phyloP scores from a whole-genome alignment of 306 rosid genomes.

The Trichosanthes cucumerina region DNA sequence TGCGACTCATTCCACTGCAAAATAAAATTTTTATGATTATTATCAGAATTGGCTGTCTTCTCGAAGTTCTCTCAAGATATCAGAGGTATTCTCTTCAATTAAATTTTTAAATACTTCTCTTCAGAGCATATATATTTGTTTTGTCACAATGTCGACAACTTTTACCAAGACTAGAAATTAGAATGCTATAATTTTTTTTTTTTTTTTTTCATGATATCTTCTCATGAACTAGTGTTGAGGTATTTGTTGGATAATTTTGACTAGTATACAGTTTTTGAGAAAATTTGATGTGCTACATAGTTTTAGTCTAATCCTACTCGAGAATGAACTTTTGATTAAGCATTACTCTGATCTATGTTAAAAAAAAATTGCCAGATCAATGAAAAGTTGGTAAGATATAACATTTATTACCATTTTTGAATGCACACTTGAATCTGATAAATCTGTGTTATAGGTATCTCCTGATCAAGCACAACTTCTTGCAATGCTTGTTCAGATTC shows the following conservation, averaged over 20 bases:
- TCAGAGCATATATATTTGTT: not conserved
- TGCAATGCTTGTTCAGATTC: slow-evolving; percentile 84
- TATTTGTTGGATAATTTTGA: not conserved
- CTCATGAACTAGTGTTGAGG: not conserved
- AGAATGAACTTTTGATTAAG: not conserved
- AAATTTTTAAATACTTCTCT: not conserved
- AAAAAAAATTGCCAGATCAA: not conserved
- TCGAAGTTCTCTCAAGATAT: not conserved
- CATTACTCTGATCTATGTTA: not conserved
- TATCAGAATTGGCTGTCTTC: not conserved
- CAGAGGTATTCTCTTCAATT: not conserved
- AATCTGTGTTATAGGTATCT: slow-evolving; percentile 46
- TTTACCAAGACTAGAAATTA: not conserved
- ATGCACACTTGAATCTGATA: slow-evolving; percentile 13
- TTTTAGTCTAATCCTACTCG: not conserved
- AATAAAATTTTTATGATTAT: not conserved
- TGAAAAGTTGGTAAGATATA: not conserved
- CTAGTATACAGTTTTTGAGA: not conserved
- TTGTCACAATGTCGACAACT: not conserved
- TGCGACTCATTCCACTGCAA: not conserved
- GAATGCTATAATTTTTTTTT: not conserved
- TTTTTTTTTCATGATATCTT: not conserved
- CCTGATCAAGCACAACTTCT: slow-evolving; percentile 97
- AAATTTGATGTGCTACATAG: not conserved
- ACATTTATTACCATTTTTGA: not conserved